Evolutionary conservation across 768 basidiomycete species (phyloP).

Genomic region (Serendipita sp.): DNA sequence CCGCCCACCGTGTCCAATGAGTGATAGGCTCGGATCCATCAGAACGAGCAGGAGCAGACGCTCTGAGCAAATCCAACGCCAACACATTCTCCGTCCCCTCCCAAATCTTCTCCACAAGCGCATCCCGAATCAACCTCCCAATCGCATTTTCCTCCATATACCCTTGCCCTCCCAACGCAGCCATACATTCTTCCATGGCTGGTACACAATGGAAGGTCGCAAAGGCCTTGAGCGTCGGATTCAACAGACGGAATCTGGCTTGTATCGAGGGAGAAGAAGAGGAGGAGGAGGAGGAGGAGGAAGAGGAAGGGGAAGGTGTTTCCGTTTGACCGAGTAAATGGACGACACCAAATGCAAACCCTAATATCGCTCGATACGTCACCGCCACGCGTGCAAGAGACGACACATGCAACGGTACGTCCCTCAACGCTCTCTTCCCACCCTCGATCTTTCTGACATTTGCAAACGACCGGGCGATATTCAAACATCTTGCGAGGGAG

Average conservation of each 20-base stretch:
- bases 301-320: neutral
- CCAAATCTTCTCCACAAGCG: slow-evolving; percentile 68
- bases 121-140: slow-evolving; percentile 47
- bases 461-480: slow-evolving; percentile 50
- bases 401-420: slow-evolving; percentile 46
- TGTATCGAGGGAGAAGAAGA: neutral
- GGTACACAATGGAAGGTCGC: slow-evolving; percentile 43
- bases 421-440: slow-evolving; percentile 32
- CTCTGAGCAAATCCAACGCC: slow-evolving; percentile 47
- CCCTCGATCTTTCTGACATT: slow-evolving; percentile 38
- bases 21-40: slow-evolving; percentile 21
- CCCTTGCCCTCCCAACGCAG: slow-evolving; percentile 55
- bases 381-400: slow-evolving; percentile 44
- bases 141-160: slow-evolving; percentile 75
- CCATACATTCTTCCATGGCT: slow-evolving; percentile 62
- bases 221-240: slow-evolving; percentile 39
- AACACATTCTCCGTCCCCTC: slow-evolving; percentile 51
- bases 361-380: slow-evolving; percentile 47
- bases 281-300: no score
- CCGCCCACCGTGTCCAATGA: slow-evolving; percentile 33
- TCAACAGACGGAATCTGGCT: neutral
- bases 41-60: slow-evolving; percentile 30
- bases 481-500: slow-evolving; percentile 41
- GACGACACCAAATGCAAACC: slow-evolving; percentile 45
- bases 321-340: slow-evolving; percentile 45